phyloP scores from a whole-genome alignment of 2,329 filamentous ascomycete genomes.

The Juglanconis sp. region DNA sequence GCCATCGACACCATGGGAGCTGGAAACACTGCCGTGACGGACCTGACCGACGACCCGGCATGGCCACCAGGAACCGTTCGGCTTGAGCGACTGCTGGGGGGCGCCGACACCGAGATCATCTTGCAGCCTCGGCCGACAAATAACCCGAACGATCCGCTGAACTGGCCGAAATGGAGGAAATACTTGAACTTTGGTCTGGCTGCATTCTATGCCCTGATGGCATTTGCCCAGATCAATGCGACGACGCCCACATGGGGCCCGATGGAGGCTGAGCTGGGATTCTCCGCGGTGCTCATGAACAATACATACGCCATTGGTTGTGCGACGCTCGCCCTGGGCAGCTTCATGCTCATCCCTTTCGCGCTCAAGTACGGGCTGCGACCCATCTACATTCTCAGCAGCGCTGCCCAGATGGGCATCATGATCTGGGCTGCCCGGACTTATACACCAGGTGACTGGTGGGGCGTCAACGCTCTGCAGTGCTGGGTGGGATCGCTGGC shows the following conservation, averaged over 20 bases:
- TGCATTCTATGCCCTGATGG: constrained; percentile 18
- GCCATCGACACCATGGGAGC: not conserved
- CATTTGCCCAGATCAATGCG: constrained; percentile 17
- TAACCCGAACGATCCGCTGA: constrained; percentile 17
- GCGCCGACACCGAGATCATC: constrained; percentile 12
- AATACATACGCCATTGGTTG: constrained; percentile 42
- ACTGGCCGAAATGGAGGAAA: constrained; percentile 19
- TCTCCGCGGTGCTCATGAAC: constrained; percentile 33
- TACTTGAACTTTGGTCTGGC: constrained; percentile 18
- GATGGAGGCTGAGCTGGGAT: constrained; percentile 36
- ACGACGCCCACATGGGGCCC: constrained; percentile 33
- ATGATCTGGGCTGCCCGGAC: constrained; percentile 40
- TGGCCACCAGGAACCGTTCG: constrained; percentile 19
- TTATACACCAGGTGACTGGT: constrained; percentile 38
- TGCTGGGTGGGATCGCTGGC: constrained; percentile 41
- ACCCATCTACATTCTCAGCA: constrained; percentile 42
- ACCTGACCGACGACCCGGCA: constrained; percentile 7
- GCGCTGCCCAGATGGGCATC: constrained; percentile 33
- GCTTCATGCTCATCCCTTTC: constrained; percentile 41
- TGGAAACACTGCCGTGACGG: not conserved
- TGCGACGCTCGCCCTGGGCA: constrained; percentile 38
- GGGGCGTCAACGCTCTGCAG: constrained; percentile 39
- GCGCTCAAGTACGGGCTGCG: constrained; percentile 44
- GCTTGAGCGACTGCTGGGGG: constrained; percentile 9
- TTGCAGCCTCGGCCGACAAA: constrained; percentile 14